phyloP scores from a whole-genome alignment of 2,329 filamentous ascomycete genomes.

The Fusarium sp. region DNA sequence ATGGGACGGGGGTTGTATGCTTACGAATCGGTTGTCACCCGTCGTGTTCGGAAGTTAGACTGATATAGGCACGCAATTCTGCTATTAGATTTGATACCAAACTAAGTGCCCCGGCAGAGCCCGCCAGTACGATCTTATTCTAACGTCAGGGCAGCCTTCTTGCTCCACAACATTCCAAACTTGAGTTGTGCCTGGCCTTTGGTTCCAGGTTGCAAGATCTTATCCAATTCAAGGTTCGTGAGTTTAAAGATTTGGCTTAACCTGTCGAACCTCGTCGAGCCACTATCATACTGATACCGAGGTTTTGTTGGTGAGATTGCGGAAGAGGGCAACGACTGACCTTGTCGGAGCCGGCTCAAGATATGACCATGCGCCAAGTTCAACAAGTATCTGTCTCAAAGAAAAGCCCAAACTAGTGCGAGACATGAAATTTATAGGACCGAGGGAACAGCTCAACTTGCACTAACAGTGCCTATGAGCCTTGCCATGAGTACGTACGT shows the following conservation, averaged over 20 bases:
- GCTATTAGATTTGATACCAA: background rate
- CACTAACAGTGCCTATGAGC: background rate
- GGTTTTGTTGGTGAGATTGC: background rate
- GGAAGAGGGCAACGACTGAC: background rate
- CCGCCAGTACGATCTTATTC: background rate
- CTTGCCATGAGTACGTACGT: background rate
- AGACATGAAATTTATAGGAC: background rate
- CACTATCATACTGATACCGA: background rate
- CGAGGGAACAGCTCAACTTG: background rate
- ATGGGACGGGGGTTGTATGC: background rate
- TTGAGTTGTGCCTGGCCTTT: background rate
- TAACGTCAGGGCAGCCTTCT: background rate
- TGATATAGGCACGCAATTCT: background rate
- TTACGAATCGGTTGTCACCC: background rate
- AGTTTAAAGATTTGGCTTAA: background rate
- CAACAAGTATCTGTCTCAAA: too few species aligned
- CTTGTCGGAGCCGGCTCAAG: background rate
- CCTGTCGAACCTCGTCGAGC: background rate
- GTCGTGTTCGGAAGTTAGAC: background rate
- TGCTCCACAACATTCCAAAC: too few species aligned
- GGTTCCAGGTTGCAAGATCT: too few species aligned
- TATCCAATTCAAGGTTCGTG: background rate
- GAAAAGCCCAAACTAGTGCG: background rate
- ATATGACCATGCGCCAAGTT: background rate
- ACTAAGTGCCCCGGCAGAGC: background rate